These are phyloP conservation scores for Craterostigma plantagineum DNA, from an alignment of 257 asterid species.

Conservation along the genomic window DNA sequence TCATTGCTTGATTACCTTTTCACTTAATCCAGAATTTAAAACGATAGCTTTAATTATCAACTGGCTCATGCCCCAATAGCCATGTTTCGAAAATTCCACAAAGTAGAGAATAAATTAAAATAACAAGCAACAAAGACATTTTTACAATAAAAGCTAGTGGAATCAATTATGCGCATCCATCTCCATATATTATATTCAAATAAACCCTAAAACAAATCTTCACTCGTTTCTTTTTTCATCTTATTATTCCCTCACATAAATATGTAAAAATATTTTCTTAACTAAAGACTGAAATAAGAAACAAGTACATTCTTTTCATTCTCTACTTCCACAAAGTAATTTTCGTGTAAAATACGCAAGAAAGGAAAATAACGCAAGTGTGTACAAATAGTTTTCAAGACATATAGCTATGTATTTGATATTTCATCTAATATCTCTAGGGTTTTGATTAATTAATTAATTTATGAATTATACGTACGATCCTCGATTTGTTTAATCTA, in stretches of 20 bases:
- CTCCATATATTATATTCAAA: constrained; percentile 1
- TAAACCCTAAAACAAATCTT: background rate
- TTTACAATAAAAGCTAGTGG: constrained; percentile 38
- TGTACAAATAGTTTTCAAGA: background rate
- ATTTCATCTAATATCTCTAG: background rate
- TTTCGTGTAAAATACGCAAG: too few relatives aligned
- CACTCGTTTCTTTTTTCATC: background rate
- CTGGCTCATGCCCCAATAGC: constrained; percentile 57
- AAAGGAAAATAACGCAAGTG: background rate
- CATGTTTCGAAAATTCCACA: constrained; percentile 50
- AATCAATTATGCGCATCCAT: constrained; percentile 46
- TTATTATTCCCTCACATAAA: too few relatives aligned
- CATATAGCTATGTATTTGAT: background rate
- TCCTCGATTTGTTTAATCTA: background rate
- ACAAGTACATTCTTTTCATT: too few relatives aligned
- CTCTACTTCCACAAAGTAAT: too few relatives aligned
- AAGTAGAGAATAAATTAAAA: constrained; percentile 17
- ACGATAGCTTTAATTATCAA: constrained; percentile 15
- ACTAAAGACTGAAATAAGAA: too few relatives aligned
- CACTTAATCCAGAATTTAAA: constrained; percentile 12
- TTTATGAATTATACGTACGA: background rate
- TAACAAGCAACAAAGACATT: constrained; percentile 55
- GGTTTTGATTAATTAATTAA: background rate
- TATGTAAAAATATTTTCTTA: too few relatives aligned
- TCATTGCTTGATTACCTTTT: constrained; percentile 27